Percentiles rank a stretch among this genome's conserved stretches.
These are phyloP conservation scores for Fagus sylvatica DNA, from an alignment of 306 rosid species.

Conservation along the genomic window DNA sequence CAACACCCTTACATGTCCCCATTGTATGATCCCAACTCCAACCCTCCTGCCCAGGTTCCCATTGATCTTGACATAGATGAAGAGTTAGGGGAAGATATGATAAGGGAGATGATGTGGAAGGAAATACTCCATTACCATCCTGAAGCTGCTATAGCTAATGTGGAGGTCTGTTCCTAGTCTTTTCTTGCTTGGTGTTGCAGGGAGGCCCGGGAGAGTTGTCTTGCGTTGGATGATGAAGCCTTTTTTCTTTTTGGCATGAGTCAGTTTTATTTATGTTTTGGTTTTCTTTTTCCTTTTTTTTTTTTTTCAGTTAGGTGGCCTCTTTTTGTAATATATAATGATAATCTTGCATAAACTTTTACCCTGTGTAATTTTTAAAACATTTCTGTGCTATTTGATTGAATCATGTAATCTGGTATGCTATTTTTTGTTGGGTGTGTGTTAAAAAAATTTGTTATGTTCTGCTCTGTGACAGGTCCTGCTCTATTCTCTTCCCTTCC, in stretches of 20 bases:
- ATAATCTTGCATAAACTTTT: conserved; percentile 20
- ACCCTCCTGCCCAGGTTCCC: conserved; percentile 81
- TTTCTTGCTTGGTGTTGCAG: conserved; percentile 17
- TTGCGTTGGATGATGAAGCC: conserved; percentile 42
- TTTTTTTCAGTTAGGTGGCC: conserved; percentile 17
- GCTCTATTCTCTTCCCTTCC: background rate
- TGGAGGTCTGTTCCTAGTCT: conserved; percentile 41
- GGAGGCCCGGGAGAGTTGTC: conserved; percentile 34
- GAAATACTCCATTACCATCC: conserved; percentile 95
- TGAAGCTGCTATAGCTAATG: conserved; percentile 41
- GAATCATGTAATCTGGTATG: background rate
- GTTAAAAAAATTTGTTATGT: background rate
- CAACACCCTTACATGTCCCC: conserved; percentile 91
- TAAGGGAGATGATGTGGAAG: conserved; percentile 96
- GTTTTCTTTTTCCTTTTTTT: conserved; percentile 26
- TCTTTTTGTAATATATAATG: conserved; percentile 45
- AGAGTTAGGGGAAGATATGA: conserved; percentile 87
- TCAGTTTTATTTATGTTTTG: conserved; percentile 24
- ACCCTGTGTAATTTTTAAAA: conserved; percentile 1
- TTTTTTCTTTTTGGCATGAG: conserved; percentile 1
- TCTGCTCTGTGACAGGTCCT: background rate
- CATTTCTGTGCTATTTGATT: background rate
- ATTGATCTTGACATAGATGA: conserved; percentile 90
- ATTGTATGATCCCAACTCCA: conserved; percentile 67
- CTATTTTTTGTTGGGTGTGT: background rate